Conservation (phyloP, 352 stramenopile species). For the Phytophthora pistaciae region DNA sequence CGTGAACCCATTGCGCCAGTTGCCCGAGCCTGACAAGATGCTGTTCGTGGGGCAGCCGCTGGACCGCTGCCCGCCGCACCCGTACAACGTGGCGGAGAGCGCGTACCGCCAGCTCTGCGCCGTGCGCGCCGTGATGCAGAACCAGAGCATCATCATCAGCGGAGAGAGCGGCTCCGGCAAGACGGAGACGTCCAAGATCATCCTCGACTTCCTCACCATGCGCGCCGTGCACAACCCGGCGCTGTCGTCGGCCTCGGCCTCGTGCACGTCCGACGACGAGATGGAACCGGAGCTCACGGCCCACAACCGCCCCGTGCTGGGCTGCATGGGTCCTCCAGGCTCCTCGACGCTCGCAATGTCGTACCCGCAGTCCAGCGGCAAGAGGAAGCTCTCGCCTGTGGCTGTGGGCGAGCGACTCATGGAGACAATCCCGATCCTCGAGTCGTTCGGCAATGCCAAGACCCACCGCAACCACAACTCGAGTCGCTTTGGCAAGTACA, state of each 20-base stretch:
- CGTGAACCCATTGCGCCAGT: slow-evolving; percentile 81
- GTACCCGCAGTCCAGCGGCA: slow-evolving; percentile 70
- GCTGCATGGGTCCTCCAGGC: slow-evolving; percentile 43
- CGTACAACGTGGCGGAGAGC: slow-evolving; percentile 88
- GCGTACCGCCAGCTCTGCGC: slow-evolving; percentile 87
- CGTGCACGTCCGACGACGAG: slow-evolving; percentile 60
- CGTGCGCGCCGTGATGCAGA: slow-evolving; percentile 86
- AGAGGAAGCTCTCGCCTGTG: slow-evolving; percentile 68
- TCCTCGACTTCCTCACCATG: slow-evolving; percentile 87
- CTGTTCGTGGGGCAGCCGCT: slow-evolving; percentile 75
- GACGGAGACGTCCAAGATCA: slow-evolving; percentile 96
- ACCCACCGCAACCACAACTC: slow-evolving; percentile 93
- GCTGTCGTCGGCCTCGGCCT: slow-evolving; percentile 53
- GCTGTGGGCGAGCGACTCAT: slow-evolving; percentile 81
- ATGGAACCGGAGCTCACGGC: slow-evolving; percentile 76
- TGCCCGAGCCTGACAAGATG: slow-evolving; percentile 79
- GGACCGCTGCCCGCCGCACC: slow-evolving; percentile 78
- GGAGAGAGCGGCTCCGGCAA: slow-evolving; percentile 95
- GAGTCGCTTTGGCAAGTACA: slow-evolving; percentile 94
- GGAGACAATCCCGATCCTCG: slow-evolving; percentile 93
- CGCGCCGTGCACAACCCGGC: slow-evolving; percentile 61
- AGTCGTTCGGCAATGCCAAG: slow-evolving; percentile 92
- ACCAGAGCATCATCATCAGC: slow-evolving; percentile 96
- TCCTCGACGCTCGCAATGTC: slow-evolving; percentile 72
- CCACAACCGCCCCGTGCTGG: slow-evolving; percentile 27